Evolutionary conservation across 73 alveolate species (phyloP).

Genomic region (Stentor roeselii): DNA sequence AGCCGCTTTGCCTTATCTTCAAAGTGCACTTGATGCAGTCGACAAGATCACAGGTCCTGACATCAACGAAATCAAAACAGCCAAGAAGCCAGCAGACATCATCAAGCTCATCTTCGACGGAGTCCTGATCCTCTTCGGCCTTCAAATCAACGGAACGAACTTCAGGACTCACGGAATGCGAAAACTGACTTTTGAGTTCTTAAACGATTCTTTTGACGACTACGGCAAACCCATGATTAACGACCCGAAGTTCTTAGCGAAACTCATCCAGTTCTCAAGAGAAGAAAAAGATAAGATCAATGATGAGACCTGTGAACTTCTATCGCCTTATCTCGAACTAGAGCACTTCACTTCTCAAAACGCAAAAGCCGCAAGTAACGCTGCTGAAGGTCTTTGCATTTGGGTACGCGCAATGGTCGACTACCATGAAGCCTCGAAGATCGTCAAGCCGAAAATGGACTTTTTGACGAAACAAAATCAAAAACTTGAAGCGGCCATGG

Average conservation of each 20-base stretch:
- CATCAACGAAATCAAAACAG: conserved; percentile 88
- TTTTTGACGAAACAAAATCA: conserved; percentile 72
- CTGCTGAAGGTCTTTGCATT: conserved; percentile 94
- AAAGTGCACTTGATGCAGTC: conserved; percentile 96
- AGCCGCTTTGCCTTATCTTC: conserved; percentile 96
- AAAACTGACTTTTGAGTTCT: conserved; percentile 64
- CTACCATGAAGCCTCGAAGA: conserved; percentile 94
- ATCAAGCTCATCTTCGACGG: conserved; percentile 79
- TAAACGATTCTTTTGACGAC: conserved; percentile 90
- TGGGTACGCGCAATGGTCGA: conserved; percentile 94
- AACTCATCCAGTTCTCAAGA: conserved; percentile 74
- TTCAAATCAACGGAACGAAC: conserved; percentile 59
- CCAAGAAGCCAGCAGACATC: conserved; percentile 77
- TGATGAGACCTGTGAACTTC: conserved; percentile 98
- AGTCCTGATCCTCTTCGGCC: conserved; percentile 59
- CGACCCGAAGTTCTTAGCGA: conserved; percentile 74
- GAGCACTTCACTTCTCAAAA: conserved; percentile 70
- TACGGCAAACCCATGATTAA: conserved; percentile 71
- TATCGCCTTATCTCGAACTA: conserved; percentile 87
- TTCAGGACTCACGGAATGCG: conserved; percentile 45
- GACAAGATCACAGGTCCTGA: conserved; percentile 89
- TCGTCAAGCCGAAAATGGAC: conserved; percentile 94
- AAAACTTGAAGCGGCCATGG: conserved; percentile 82
- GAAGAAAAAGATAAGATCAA: conserved; percentile 94
- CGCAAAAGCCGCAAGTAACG: conserved; percentile 89